A percentile compares a stretch with the other conserved stretches of the same genome.
Conservation (phyloP, 2,329 filamentous ascomycete genomes). For the Pyrenochaeta sp. region DNA sequence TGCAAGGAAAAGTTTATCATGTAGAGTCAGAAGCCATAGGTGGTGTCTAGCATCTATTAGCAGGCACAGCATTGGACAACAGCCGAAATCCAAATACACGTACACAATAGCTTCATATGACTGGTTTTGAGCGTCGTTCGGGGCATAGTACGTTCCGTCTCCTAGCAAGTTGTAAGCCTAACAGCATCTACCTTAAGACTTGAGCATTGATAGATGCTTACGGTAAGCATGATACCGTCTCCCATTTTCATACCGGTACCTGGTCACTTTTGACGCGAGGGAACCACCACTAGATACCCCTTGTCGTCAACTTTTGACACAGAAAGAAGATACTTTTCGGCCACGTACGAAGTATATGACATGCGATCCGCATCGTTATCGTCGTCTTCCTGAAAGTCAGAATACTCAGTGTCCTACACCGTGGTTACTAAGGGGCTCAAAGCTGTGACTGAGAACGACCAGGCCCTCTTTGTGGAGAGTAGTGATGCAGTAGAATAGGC, state of each 20-base stretch:
- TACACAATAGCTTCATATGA: constrained; percentile 40
- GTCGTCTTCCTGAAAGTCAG: constrained; percentile 30
- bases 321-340: neutral
- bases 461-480: neutral
- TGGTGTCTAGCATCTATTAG: constrained; percentile 31
- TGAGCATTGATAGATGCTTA: constrained; percentile 12
- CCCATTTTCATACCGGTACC: constrained; percentile 51
- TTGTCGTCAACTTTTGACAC: neutral
- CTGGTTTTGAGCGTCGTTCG: constrained; percentile 43
- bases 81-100: neutral
- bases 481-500: too few relatives aligned
- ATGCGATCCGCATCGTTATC: constrained; percentile 34
- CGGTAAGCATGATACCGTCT: constrained; percentile 47
- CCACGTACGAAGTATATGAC: constrained; percentile 36
- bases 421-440: neutral
- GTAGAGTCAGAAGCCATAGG: constrained; percentile 46
- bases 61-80: neutral
- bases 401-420: constrained; percentile 36
- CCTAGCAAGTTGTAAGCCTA: constrained; percentile 12
- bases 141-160: constrained; percentile 46
- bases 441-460: neutral
- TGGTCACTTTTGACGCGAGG: constrained; percentile 50
- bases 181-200: too few relatives aligned
- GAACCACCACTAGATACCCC: constrained; percentile 40
- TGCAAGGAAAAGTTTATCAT: constrained; percentile 47